Evolutionary conservation across 306 rosid species (phyloP), one percentile per base, ranked within the genome.

Genomic region (Vachellia pachyceras): DNA sequence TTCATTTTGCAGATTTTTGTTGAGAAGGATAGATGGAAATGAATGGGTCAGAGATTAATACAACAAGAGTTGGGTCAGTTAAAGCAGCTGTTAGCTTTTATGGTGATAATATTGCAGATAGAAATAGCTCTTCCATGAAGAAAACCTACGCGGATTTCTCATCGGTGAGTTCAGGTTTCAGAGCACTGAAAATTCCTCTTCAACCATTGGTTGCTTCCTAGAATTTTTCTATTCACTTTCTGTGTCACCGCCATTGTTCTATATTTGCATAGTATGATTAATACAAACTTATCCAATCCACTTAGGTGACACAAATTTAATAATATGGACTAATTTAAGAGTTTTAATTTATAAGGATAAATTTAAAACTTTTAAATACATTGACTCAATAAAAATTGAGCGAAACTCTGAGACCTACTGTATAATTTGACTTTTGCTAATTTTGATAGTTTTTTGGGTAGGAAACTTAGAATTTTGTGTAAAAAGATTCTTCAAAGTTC

Each of bases 41-140:
- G 97, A 93, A 89, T 77, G 90, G 87, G 61, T 80, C 81, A 67
- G 80, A 82, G 75, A 46, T 77, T 76, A 85, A 85, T 50, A 85
- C 86, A 85, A 77, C 81, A 69, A 87, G 86, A 86, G 82, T 80
- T 76, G 90, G 94, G 73, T 82, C 93, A 54, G 90, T 89, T 57
- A 90, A 86, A 79, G 89, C 80, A 61, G 87, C 90, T 49, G 80
- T 85, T 71, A 87, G 77, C 77, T 73, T 84, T 6, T 88, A 37
- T 77, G 96, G 88, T 80, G 93, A 90, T 81, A 87, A 61, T 82
- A 74, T 52, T 79, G 79, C 23, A 44, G 86, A 83, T 77, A 64
- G 1, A 37, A 85, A 71, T 47, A 44, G 49, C 83, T 81, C 89
- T 85, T 69, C 84, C 0, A 40, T 76, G 77, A 87, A 83, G 80